Evolutionary conservation across 306 rosid species (phyloP).

Genomic region (Cicer cuneatum): DNA sequence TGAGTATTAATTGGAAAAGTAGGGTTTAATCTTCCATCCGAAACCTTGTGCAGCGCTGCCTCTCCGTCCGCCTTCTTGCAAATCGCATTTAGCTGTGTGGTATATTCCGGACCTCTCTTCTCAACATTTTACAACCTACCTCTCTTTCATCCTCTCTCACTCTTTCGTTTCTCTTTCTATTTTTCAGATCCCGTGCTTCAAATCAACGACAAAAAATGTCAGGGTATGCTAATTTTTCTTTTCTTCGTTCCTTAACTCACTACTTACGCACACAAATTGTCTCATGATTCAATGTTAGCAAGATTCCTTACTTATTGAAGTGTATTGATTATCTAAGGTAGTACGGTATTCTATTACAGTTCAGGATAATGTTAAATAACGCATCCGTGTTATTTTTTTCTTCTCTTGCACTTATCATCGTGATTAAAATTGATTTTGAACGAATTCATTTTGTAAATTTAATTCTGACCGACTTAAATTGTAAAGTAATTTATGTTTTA

Average conservation of each 20-base stretch:
- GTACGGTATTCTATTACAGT: too few species aligned
- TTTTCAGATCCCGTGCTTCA: not conserved
- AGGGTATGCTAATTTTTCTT: conserved; percentile 3
- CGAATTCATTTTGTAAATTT: too few species aligned
- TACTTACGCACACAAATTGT: not conserved
- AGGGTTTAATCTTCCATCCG: not conserved
- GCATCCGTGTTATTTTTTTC: not conserved
- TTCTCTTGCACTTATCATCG: not conserved
- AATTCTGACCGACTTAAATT: too few species aligned
- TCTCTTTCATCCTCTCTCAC: not conserved
- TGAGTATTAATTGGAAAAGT: not conserved
- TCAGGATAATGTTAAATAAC: not conserved
- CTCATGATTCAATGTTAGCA: not conserved
- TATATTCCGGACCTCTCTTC: not conserved
- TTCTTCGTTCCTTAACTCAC: not conserved
- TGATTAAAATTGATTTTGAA: too few species aligned
- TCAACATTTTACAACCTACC: not conserved
- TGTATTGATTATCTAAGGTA: not conserved
- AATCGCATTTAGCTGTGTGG: not conserved
- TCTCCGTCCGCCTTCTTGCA: not conserved
- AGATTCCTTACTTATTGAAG: not conserved
- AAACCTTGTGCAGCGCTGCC: not conserved
- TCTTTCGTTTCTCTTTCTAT: not conserved
- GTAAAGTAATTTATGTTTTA: too few species aligned
- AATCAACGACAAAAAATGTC: not conserved